Base-by-base conservation (phyloP, 192 early-diverging fungal genomes). In the Spizellomyces punctatus region DNA sequence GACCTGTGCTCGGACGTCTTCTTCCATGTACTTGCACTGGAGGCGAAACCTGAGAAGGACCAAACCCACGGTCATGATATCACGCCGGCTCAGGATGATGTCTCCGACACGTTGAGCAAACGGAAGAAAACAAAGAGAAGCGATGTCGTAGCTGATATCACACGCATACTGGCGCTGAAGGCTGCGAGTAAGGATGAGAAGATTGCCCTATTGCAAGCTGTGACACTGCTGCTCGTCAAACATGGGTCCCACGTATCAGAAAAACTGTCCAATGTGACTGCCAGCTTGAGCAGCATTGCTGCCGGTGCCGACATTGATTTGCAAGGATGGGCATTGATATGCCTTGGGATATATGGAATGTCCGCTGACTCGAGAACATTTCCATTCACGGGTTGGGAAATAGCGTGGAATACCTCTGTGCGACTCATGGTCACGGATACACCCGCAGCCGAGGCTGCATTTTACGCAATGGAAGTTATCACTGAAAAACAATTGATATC, bases 1-100 rank as follows among this genome's bases (percentile, higher is more conserved):
- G 73, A 67, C 7, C 44, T 46, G 19, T 42, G 16, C 10, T 17
- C 73, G 8, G 66, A 75, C 44, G 55, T 63, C 14, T 68, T 44
- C 58, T 55, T 12, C 19, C 16, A 16, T 55, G 22, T 44, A 55
- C 55, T 41, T 75, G 22, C 46, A 68, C 12, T 36, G 19, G 66
- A 67, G 42, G 17, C 47, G 5, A 36, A 36, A 14, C 43, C 17
- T n/a, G 16, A 17, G 16, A 36, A 12, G 16, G 46, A 47, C 16
- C 22, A 47, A 12, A 42, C n/a, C 44, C 46, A 47, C 22, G 27
- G 27, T 36, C 27, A 36, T 36, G 27, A 36, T 36, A 3, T 36
- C 27, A 65, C 64, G 56, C 46, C 16, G 14, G 55, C 49, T 43
- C 14, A 54, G 21, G 22, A 6, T 14, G 54, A 17, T n/a, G 10